Conservation (phyloP, 257 asterid species). For the Nicotiana attenuata region DNA sequence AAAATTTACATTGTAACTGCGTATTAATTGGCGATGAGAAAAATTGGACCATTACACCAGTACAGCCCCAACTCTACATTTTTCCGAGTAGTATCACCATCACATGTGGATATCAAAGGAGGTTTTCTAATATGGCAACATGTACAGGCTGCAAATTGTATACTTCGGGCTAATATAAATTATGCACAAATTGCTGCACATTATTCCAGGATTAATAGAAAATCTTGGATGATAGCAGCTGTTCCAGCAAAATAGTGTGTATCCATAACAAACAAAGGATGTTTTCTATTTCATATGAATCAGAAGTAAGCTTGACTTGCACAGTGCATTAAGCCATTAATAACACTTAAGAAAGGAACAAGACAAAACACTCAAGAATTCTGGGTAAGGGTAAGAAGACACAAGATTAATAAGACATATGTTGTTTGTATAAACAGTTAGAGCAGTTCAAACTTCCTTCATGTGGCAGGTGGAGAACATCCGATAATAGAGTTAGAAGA, state of each 20-base stretch:
- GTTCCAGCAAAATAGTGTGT: neutral
- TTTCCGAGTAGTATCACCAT: neutral
- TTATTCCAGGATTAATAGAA: neutral
- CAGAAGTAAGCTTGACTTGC: neutral
- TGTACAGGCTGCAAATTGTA: neutral
- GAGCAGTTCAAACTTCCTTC: conserved; percentile 8
- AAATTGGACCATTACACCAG: neutral
- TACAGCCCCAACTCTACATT: neutral
- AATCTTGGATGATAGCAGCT: neutral
- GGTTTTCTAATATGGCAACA: neutral
- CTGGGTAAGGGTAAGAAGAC: neutral
- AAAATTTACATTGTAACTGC: neutral
- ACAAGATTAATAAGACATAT: neutral
- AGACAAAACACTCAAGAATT: neutral
- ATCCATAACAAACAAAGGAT: neutral
- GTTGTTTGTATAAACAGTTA: neutral
- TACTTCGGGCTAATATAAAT: neutral
- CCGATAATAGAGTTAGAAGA: neutral
- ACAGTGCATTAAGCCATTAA: neutral
- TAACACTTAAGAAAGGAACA: neutral
- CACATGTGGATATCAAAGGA: conserved; percentile 1
- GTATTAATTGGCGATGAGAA: neutral
- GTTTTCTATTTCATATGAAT: neutral
- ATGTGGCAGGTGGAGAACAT: neutral
- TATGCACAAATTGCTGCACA: neutral